Evolutionary conservation across 176 grass and related monocot species (phyloP), one percentile per base, ranked within the genome.

Genomic region (Carex scoparia): DNA sequence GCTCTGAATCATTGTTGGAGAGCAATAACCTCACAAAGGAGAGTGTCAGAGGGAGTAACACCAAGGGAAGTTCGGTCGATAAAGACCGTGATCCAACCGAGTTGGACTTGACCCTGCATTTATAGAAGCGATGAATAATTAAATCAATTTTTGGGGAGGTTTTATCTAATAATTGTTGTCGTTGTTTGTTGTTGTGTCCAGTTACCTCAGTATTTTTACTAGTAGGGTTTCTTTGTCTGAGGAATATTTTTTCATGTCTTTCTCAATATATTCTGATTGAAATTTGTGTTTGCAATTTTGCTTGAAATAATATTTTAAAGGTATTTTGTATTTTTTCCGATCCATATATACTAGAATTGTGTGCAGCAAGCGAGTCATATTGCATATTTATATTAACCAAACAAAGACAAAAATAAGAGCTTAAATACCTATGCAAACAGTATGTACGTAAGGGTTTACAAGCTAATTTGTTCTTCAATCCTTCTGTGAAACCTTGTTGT

Each of bases 71-170:
- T 78, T 78, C 0, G 51, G 51, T 78, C 13, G 48, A 74, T 30
- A 35, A 78, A 23, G 44, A 56, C 4, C 2, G 9, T 1, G 51
- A 55, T 13, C 74, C 28, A 9, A 9, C 49, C 5, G 51, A 7
- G 51, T 57, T 78, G 74, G 74, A 78, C 51, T 78, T 78, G 51
- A 78, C 74, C 11, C 74, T 78, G 48, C 74, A 78, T 57, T 55
- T 78, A 15, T 78, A 78, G 51, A 57, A 35, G 30, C 9, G 51
- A 57, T 78, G 6, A 57, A 54, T 3, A 75, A 75, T 30, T 8
- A 35, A 77, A 57, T 8, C 10, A 13, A 46, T 46, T 78, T 32
- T 56, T 78, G 74, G 10, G 27, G 30, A 16, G 48, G 30, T 56
- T 69, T 49, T 57, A 14, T 12, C 2, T 53, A 32, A 35, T 78